Percentiles rank a stretch among this genome's conserved stretches.
Evolutionary conservation across 2,329 filamentous ascomycete genomes (phyloP).

Genomic region (Epichloe glyceriae): DNA sequence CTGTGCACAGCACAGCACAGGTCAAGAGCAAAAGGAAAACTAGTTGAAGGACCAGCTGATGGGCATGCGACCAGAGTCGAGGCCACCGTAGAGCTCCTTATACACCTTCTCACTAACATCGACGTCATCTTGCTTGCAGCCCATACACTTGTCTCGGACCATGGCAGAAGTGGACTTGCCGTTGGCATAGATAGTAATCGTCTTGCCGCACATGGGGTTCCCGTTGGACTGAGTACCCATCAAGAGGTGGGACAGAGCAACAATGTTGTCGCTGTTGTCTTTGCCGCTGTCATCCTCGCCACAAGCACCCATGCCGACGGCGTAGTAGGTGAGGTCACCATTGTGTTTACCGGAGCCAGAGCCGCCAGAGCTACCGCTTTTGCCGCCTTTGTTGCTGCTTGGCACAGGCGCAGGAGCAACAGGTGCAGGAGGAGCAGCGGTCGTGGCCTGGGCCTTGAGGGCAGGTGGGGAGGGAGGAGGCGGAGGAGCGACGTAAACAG

Average conservation of each 20-base stretch:
- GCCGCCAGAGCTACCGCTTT: conserved; percentile 8
- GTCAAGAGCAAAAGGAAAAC: conserved; percentile 1
- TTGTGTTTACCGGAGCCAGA: conserved; percentile 19
- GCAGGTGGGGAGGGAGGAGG: conserved; percentile 6
- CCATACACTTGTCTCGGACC: conserved; percentile 65
- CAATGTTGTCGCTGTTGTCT: conserved; percentile 43
- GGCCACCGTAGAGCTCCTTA: conserved; percentile 33
- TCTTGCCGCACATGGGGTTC: conserved; percentile 60
- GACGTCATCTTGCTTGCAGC: conserved; percentile 43
- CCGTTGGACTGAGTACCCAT: conserved; percentile 53
- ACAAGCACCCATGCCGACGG: conserved; percentile 55
- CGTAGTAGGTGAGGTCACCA: conserved; percentile 66
- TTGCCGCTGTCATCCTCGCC: conserved; percentile 46
- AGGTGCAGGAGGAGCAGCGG: conserved; percentile 9
- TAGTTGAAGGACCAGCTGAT: conserved; percentile 36
- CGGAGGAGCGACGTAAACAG: conserved; percentile 6
- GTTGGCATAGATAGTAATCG: conserved; percentile 46
- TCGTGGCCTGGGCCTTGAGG: not conserved
- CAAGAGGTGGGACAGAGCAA: conserved; percentile 52
- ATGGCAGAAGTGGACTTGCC: conserved; percentile 45
- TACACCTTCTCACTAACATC: conserved; percentile 49
- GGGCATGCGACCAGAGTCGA: conserved; percentile 28
- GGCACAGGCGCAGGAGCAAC: conserved; percentile 7
- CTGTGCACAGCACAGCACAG: conserved; percentile 7
- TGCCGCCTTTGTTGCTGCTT: not conserved